phyloP scores from a whole-genome alignment of 345 rosid species.

The Brassica nigra region DNA sequence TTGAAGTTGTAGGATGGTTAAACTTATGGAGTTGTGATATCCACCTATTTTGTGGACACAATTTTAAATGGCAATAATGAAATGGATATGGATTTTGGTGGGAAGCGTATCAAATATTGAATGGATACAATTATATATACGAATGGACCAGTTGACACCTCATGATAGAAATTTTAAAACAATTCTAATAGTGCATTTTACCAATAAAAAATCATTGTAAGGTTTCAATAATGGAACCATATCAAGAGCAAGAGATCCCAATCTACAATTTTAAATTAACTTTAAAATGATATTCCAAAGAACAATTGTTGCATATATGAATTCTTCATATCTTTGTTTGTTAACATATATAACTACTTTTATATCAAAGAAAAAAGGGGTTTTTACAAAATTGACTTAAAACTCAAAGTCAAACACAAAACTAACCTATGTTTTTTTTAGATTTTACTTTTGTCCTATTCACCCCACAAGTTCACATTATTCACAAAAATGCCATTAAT shows the following conservation, averaged over 20 bases:
- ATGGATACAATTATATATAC: not conserved
- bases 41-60: not conserved
- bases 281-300: not conserved
- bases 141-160: slow-evolving; percentile 36
- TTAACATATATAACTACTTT: not conserved
- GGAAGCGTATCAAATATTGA: slow-evolving; percentile 4
- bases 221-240: slow-evolving; percentile 35
- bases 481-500: too few relatives aligned
- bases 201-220: too few relatives aligned
- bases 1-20: slow-evolving; percentile 4
- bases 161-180: slow-evolving; percentile 13
- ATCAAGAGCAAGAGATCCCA: slow-evolving; percentile 26
- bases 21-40: slow-evolving; percentile 12
- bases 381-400: too few relatives aligned
- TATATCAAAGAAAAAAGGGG: too few relatives aligned
- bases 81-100: slow-evolving; percentile 23
- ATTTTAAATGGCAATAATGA: not conserved
- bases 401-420: too few relatives aligned
- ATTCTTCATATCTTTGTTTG: slow-evolving; percentile 24
- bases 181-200: slow-evolving; percentile 1
- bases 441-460: too few relatives aligned
- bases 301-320: slow-evolving; percentile 30
- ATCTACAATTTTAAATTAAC: slow-evolving; percentile 4
- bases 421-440: too few relatives aligned
- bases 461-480: too few relatives aligned